Evolutionary conservation across 2,329 filamentous ascomycete species (phyloP), one percentile per base, ranked within the genome.

Genomic region (Neonectria neomacrospora): DNA sequence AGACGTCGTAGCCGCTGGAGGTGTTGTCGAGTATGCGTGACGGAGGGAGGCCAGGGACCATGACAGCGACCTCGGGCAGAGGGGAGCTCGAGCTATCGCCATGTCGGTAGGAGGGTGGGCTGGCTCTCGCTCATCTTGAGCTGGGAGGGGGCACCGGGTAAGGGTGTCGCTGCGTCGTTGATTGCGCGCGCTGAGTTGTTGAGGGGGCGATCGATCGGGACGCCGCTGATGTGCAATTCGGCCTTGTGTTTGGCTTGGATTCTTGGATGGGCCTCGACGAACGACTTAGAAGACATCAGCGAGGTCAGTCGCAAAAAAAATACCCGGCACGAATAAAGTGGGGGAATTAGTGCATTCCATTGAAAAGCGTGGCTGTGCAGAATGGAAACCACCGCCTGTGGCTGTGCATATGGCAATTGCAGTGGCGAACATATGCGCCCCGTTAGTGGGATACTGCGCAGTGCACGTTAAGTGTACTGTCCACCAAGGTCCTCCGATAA

Each of bases 61-160:
- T 37, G 63, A 58, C 39, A 71, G 28, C 28, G 70, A 60, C 45
- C 61, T 62, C 28, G 52, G 45, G 42, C 59, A 48, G 41, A 66
- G 55, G 54, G 61, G 54, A 57, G 66, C 63, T 65, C 54, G 67
- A 63, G 64, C 60, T 72, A 71, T 65, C 37, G 64, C 54, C 75
- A 77, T 77, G 60, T 65, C 58, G 67, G 53, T 63, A 22, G 41
- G 20, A 22, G 26, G 23, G 32, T n/a, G 39, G 61, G 16, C 42
- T 34, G 26, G 39, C 50, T 54, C 42, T 51, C 42, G 30, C 45
- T 63, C 68, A 69, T 75, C 42, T 67, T 68, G 39, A 45, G 23
- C 16, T 47, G 44, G 11, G 14, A n/a, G n/a, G 28, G 14, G 37
- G 3, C 22, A n/a, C 20, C 18, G n/a, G 44, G 6, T 22, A 16